Percentiles rank a stretch among this genome's conserved stretches.
Evolutionary conservation across 495 filamentous ascomycete genomes (phyloP).

Genomic region (Polyplosphaeria fusca): DNA sequence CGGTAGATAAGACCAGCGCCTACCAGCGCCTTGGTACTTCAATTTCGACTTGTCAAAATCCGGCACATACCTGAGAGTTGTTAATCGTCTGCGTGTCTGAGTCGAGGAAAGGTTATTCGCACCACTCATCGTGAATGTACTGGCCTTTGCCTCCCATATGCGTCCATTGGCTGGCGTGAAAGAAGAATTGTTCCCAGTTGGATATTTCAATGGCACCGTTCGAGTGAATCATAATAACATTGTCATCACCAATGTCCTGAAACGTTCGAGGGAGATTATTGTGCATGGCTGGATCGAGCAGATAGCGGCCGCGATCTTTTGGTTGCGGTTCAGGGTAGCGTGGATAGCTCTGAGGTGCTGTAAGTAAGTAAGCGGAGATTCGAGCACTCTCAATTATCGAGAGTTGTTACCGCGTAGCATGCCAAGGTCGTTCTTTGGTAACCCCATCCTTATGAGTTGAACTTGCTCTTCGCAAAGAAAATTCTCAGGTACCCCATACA

Average conservation of each 20-base stretch:
- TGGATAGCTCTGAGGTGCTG: background rate
- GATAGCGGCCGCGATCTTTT: background rate
- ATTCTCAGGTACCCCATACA: slow-evolving; percentile 19
- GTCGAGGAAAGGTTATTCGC: background rate
- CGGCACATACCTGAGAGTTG: background rate
- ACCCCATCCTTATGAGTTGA: slow-evolving; percentile 6
- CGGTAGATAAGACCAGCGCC: slow-evolving; percentile 12
- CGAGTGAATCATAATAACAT: slow-evolving; percentile 5
- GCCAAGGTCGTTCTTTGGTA: background rate
- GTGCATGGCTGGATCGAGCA: slow-evolving; percentile 5
- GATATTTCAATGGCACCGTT: slow-evolving; percentile 2
- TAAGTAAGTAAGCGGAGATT: background rate
- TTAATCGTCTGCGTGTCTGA: background rate
- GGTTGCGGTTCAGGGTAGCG: slow-evolving; percentile 21
- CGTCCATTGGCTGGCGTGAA: background rate
- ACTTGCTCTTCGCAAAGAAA: slow-evolving; percentile 17
- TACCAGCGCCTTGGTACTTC: slow-evolving; percentile 6
- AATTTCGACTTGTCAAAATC: background rate
- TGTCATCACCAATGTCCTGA: background rate
- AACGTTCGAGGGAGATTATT: slow-evolving; percentile 1
- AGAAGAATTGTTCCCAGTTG: background rate
- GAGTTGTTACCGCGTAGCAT: slow-evolving; percentile 3
- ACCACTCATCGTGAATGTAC: background rate
- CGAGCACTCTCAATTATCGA: background rate
- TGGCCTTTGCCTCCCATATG: background rate